Percentiles rank a stretch among this genome's conserved stretches.
Evolutionary conservation across 257 asterid species (phyloP).

Genomic region (Jaltomata sinuosa): DNA sequence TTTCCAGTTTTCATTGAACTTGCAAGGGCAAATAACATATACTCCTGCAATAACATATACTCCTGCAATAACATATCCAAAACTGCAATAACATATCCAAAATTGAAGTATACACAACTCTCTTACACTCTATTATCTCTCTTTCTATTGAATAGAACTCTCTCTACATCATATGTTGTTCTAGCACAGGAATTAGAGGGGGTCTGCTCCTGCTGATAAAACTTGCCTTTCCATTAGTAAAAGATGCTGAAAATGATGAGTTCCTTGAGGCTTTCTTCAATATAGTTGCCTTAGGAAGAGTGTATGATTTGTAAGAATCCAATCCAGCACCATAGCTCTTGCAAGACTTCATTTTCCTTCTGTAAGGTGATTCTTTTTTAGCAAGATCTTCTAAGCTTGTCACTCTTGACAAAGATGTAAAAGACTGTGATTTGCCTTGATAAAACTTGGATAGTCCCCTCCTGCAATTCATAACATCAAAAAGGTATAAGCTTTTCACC

Average conservation of each 20-base stretch:
- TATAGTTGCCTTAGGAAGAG: slow-evolving; percentile 49
- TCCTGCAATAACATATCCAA: background rate
- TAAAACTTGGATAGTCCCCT: slow-evolving; percentile 79
- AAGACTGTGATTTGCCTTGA: slow-evolving; percentile 79
- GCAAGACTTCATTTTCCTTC: slow-evolving; percentile 33
- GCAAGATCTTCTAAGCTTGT: slow-evolving; percentile 66
- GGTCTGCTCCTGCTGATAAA: slow-evolving; percentile 23
- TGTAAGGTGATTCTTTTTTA: slow-evolving; percentile 43
- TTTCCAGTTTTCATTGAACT: background rate
- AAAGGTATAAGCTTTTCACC: background rate
- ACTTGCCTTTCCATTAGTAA: slow-evolving; percentile 23
- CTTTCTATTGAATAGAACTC: background rate
- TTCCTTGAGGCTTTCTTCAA: slow-evolving; percentile 35
- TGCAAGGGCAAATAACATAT: background rate
- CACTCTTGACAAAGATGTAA: slow-evolving; percentile 60
- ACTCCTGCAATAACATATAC: background rate
- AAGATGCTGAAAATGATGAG: slow-evolving; percentile 24
- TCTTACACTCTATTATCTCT: background rate
- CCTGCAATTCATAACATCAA: slow-evolving; percentile 28
- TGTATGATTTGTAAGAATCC: slow-evolving; percentile 32
- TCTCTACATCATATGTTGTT: slow-evolving; percentile 1
- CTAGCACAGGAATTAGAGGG: slow-evolving; percentile 20
- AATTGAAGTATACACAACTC: slow-evolving; percentile 1
- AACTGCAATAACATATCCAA: background rate
- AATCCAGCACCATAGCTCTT: slow-evolving; percentile 27